Conservation (phyloP, 1,284 basidiomycete genomes). For the Rhizopogon parksii region DNA sequence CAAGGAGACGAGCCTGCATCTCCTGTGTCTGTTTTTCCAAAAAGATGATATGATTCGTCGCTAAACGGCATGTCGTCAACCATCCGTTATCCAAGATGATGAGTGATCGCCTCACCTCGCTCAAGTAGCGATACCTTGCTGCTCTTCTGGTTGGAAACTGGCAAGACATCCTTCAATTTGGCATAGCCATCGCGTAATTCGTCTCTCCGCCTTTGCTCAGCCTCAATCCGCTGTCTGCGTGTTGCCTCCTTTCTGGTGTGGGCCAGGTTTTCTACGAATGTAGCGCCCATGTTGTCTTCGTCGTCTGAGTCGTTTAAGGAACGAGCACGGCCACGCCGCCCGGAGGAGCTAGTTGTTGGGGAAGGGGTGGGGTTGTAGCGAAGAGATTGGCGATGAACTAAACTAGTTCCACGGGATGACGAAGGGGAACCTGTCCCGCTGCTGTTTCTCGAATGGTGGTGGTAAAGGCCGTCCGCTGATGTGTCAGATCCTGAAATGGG, state of each 20-base stretch:
- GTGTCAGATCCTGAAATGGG: slow-evolving; percentile 80
- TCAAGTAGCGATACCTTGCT: slow-evolving; percentile 85
- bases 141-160: slow-evolving; percentile 79
- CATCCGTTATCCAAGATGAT: neutral
- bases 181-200: slow-evolving; percentile 84
- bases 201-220: slow-evolving; percentile 79
- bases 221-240: slow-evolving; percentile 73
- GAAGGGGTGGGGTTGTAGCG: slow-evolving; percentile 73
- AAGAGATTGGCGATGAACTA: slow-evolving; percentile 63
- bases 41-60: slow-evolving; percentile 65
- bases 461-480: slow-evolving; percentile 68
- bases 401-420: slow-evolving; percentile 62
- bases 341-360: slow-evolving; percentile 60
- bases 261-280: slow-evolving; percentile 59
- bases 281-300: slow-evolving; percentile 63
- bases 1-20: slow-evolving; percentile 55
- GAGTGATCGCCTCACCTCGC: slow-evolving; percentile 50
- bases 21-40: slow-evolving; percentile 66
- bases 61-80: slow-evolving; percentile 29
- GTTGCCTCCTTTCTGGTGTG: slow-evolving; percentile 79
- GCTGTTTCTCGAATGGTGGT: slow-evolving; percentile 64
- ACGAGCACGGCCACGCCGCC: slow-evolving; percentile 56
- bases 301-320: slow-evolving; percentile 71
- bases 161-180: slow-evolving; percentile 77
- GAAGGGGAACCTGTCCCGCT: slow-evolving; percentile 69